These are phyloP conservation scores for Podaxis sp. DNA, from an alignment of 768 basidiomycete genomes.

Conservation along the genomic window DNA sequence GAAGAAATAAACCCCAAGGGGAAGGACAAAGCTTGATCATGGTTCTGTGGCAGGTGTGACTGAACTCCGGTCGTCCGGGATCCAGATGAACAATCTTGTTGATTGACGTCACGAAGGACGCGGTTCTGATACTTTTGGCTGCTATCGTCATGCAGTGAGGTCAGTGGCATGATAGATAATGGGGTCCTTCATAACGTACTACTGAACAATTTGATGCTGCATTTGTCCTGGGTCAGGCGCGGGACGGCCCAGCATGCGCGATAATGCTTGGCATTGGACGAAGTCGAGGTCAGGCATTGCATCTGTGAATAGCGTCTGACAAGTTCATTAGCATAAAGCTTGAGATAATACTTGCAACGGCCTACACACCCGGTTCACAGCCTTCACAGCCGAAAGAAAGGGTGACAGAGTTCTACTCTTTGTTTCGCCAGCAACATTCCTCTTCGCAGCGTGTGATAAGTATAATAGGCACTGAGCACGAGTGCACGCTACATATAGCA, in stretches of 20 bases:
- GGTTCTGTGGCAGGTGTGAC: background rate
- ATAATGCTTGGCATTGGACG: conserved; percentile 47
- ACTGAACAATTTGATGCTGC: conserved; percentile 38
- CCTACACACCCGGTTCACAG: conserved; percentile 40
- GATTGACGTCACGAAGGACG: background rate
- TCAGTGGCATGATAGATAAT: conserved; percentile 14
- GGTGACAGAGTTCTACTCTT: conserved; percentile 53
- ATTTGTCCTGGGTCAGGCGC: conserved; percentile 46
- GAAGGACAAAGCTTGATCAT: background rate
- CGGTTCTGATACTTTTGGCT: conserved; percentile 22
- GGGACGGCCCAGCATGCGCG: conserved; percentile 51
- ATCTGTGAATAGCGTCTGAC: conserved; percentile 44
- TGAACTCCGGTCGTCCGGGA: background rate
- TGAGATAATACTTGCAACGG: background rate
- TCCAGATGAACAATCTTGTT: background rate
- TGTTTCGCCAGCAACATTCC: conserved; percentile 56
- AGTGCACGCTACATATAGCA: conserved; percentile 89
- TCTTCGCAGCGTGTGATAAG: conserved; percentile 45
- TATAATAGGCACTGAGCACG: conserved; percentile 76
- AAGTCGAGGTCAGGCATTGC: conserved; percentile 41
- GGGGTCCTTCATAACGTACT: conserved; percentile 39
- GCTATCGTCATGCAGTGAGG: conserved; percentile 25
- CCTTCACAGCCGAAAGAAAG: conserved; percentile 51
- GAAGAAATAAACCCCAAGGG: conserved; percentile 5
- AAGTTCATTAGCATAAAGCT: conserved; percentile 2